Percentiles rank a stretch among this genome's conserved stretches.
phyloP scores from a whole-genome alignment of 148 eudicot species.

The Rhododendron henanense region DNA sequence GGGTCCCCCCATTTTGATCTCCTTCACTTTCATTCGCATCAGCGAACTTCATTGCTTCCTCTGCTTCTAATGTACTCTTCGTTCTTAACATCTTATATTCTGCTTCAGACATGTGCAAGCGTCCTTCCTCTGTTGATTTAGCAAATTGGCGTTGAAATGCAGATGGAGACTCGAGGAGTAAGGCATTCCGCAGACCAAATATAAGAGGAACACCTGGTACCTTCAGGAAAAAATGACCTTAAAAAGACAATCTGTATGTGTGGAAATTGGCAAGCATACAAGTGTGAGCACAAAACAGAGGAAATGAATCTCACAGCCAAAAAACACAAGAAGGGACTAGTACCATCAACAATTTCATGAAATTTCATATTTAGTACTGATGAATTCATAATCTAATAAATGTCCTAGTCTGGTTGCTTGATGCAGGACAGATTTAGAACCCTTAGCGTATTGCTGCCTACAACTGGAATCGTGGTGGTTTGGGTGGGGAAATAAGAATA shows the following conservation, averaged over 20 bases:
- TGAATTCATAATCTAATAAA: neutral
- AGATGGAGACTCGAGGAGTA: slow-evolving; percentile 64
- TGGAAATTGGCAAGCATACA: neutral
- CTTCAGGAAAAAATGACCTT: slow-evolving; percentile 25
- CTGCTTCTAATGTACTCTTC: slow-evolving; percentile 21
- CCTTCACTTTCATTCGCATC: slow-evolving; percentile 31
- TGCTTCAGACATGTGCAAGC: slow-evolving; percentile 49
- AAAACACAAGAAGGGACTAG: neutral
- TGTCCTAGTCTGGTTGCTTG: neutral
- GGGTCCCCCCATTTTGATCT: slow-evolving; percentile 18
- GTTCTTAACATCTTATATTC: slow-evolving; percentile 48
- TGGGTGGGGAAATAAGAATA: no score
- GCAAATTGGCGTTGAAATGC: slow-evolving; percentile 51
- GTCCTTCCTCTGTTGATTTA: slow-evolving; percentile 68
- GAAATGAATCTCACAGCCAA: slow-evolving; percentile 1
- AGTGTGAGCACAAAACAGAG: neutral
- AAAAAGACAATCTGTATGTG: neutral
- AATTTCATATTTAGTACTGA: no score
- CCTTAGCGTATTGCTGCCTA: no score
- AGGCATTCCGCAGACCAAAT: slow-evolving; percentile 70
- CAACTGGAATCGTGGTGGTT: no score
- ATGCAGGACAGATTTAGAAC: neutral
- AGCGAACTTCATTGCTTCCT: slow-evolving; percentile 28
- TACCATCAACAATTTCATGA: neutral
- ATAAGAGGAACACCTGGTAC: slow-evolving; percentile 75